Evolutionary conservation across 2,329 filamentous ascomycete genomes (phyloP).

Genomic region (Fusarium sublunatum): DNA sequence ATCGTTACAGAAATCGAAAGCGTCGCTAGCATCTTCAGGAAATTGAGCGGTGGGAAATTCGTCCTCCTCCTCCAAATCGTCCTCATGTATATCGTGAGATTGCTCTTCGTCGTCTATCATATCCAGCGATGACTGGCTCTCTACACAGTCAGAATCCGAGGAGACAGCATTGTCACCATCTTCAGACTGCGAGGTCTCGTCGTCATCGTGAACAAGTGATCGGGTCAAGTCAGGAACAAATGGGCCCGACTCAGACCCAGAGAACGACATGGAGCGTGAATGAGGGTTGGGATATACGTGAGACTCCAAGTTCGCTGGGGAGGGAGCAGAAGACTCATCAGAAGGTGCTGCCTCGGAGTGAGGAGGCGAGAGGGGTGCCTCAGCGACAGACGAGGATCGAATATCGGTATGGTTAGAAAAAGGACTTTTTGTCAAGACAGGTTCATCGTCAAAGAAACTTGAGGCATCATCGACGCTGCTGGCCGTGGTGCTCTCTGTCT

Average conservation of each 20-base stretch:
- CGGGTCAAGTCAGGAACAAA: conserved; percentile 50
- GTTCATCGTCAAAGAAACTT: conserved; percentile 58
- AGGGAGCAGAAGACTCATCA: conserved; percentile 55
- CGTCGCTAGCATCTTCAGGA: conserved; percentile 54
- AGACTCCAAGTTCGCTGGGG: conserved; percentile 51
- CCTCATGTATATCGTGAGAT: conserved; percentile 48
- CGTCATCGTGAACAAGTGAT: conserved; percentile 51
- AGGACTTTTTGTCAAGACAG: conserved; percentile 60
- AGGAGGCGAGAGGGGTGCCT: conserved; percentile 54
- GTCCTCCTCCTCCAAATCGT: conserved; percentile 50
- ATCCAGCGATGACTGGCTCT: conserved; percentile 52
- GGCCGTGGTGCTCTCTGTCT: conserved; percentile 53
- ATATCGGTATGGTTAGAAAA: conserved; percentile 45
- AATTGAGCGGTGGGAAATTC: conserved; percentile 55
- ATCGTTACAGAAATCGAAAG: conserved; percentile 50
- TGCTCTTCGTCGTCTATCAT: conserved; percentile 48
- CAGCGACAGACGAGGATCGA: conserved; percentile 33
- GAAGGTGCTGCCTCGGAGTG: conserved; percentile 63
- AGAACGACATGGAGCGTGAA: conserved; percentile 64
- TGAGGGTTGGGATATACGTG: conserved; percentile 54
- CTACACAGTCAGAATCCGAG: conserved; percentile 60
- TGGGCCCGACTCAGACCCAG: conserved; percentile 60
- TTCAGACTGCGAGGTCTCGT: conserved; percentile 60
- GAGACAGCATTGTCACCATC: conserved; percentile 58
- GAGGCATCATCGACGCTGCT: conserved; percentile 55